Evolutionary conservation across 768 basidiomycete genomes (phyloP).

Genomic region (Leucocoprinus leucothites): DNA sequence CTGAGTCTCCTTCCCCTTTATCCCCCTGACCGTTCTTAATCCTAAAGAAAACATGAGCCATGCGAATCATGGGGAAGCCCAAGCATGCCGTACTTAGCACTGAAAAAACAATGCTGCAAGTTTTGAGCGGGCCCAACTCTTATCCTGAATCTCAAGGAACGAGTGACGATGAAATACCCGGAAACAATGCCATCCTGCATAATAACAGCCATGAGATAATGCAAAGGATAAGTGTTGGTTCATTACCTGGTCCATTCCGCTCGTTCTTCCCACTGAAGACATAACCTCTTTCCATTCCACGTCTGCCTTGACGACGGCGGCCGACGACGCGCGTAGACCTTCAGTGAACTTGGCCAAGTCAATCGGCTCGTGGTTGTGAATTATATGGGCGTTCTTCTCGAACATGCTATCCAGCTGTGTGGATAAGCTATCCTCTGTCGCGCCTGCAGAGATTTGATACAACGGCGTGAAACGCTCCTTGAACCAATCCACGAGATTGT

Average conservation of each 20-base stretch:
- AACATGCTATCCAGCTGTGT: not conserved
- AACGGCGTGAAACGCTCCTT: not conserved
- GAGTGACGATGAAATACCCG: constrained; percentile 36
- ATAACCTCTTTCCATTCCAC: constrained; percentile 34
- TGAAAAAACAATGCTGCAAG: constrained; percentile 30
- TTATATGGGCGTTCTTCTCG: not conserved
- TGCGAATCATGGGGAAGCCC: constrained; percentile 2
- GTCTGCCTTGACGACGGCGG: constrained; percentile 18
- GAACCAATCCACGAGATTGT: constrained; percentile 1
- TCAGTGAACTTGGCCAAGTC: constrained; percentile 25
- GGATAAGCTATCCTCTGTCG: not conserved
- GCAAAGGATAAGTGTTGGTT: not conserved
- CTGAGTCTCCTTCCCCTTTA: constrained; percentile 14
- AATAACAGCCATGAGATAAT: not conserved
- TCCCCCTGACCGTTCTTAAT: constrained; percentile 24
- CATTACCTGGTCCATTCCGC: constrained; percentile 17
- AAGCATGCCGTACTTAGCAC: constrained; percentile 34
- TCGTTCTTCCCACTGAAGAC: not conserved
- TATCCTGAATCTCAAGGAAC: constrained; percentile 35
- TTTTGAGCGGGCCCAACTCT: constrained; percentile 35
- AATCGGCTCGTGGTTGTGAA: constrained; percentile 24
- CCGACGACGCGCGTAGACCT: constrained; percentile 18
- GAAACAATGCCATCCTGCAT: constrained; percentile 30
- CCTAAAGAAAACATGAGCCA: not conserved
- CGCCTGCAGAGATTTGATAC: not conserved